Conservation (phyloP, 2,329 filamentous ascomycete species). For the Bipolaris victoriae region DNA sequence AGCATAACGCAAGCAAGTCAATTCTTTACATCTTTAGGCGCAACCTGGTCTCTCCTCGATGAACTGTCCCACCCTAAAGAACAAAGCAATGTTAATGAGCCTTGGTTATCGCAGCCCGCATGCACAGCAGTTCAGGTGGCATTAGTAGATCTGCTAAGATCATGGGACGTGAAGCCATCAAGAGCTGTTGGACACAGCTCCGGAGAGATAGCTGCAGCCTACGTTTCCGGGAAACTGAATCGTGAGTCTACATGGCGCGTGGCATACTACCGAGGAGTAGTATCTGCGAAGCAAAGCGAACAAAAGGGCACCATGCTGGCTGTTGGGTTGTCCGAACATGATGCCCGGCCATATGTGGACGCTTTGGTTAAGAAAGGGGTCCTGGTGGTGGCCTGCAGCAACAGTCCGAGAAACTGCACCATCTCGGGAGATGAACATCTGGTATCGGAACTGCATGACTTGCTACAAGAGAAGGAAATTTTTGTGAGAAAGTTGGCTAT, state of each 20-base stretch:
- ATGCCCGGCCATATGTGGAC: constrained; percentile 1
- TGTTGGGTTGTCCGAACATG: constrained; percentile 1
- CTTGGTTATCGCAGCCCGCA: constrained; percentile 40
- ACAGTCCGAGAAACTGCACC: constrained; percentile 12
- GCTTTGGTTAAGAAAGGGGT: background rate
- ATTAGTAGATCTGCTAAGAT: constrained; percentile 37
- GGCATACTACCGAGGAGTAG: constrained; percentile 31
- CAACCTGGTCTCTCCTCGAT: constrained; percentile 17
- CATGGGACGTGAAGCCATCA: constrained; percentile 32
- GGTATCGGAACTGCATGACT: constrained; percentile 51
- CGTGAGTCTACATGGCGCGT: constrained; percentile 22
- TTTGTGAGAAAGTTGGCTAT: constrained; percentile 28
- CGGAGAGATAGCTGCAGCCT: constrained; percentile 51
- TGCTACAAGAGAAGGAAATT: constrained; percentile 18
- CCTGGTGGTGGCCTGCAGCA: constrained; percentile 6
- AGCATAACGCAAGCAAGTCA: background rate
- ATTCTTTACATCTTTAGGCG: constrained; percentile 4
- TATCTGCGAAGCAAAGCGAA: background rate
- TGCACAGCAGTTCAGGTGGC: constrained; percentile 49
- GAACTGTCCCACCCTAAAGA: constrained; percentile 13
- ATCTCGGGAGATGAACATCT: constrained; percentile 41
- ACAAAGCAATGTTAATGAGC: constrained; percentile 15
- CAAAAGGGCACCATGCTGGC: constrained; percentile 13
- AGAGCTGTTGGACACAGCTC: constrained; percentile 52
- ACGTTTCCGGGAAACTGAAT: constrained; percentile 37